These are phyloP conservation scores for Amborella trichopoda DNA, from an alignment of 164 flowering plant genomes.

Conservation along the genomic window DNA sequence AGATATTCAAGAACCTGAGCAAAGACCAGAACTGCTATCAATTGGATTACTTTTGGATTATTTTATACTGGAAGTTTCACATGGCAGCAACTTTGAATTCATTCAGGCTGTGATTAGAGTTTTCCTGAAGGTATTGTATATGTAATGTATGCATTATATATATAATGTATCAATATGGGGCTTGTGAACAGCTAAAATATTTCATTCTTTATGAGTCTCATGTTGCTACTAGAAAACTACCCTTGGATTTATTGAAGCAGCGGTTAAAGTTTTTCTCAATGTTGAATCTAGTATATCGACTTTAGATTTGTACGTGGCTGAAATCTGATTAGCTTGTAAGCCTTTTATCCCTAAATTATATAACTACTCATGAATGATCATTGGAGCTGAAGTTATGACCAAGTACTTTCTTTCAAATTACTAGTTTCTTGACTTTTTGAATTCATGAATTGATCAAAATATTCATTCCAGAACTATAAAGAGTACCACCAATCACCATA, in stretches of 20 bases:
- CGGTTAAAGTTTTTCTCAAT: neutral
- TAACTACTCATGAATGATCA: no score
- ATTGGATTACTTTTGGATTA: conserved; percentile 79
- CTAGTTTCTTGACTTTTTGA: no score
- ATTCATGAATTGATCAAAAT: no score
- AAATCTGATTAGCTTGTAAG: neutral
- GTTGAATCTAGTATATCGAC: neutral
- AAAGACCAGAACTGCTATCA: conserved; percentile 44
- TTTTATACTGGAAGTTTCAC: conserved; percentile 58
- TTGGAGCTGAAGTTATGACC: no score
- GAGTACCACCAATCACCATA: no score
- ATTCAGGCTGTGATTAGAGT: conserved; percentile 74
- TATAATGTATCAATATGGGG: neutral
- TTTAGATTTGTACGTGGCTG: no score
- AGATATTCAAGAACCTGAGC: conserved; percentile 39
- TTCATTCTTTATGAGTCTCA: neutral
- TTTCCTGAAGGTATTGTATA: conserved; percentile 60
- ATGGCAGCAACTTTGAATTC: conserved; percentile 83
- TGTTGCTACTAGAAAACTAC: neutral
- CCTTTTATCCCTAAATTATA: no score
- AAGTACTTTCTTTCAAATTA: no score
- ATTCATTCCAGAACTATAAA: no score
- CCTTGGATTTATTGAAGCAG: neutral
- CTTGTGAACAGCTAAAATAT: neutral
- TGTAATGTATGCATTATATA: no score